Evolutionary conservation across 2,329 filamentous ascomycete species (phyloP), one percentile per base, ranked within the genome.

Genomic region (Verruconis gallopava): DNA sequence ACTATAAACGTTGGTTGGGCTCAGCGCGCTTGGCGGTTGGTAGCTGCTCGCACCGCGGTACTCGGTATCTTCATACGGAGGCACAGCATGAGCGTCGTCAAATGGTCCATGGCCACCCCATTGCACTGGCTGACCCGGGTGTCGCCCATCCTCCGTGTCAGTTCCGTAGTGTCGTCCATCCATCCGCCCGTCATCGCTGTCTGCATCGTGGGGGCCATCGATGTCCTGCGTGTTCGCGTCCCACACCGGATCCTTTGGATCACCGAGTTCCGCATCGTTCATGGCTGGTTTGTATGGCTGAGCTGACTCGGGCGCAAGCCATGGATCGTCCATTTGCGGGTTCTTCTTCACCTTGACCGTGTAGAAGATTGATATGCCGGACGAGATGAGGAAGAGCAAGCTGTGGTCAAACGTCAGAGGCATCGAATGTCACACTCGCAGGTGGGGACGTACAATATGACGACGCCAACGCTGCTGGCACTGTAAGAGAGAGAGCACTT

Each of bases 401-500:
- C 71, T 73, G 44, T 21, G 21, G 12, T 1, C 18, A 4, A 9
- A 41, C 45, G 43, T 36, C 40, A n/a, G 9, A 30, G 6, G 25
- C 21, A 19, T 18, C 3, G 21, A 19, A 46, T 36, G 14, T 20
- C 9, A 39, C 35, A 12, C n/a, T 17, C 25, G n/a, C 9, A 30
- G 37, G 20, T 19, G 32, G 14, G 21, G 18, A 59, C 67, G 41
- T 61, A 74, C 72, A 69, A 76, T 44, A 77, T 63, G 20, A 76
- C 58, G 21, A 73, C 68, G 4, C 70, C 73, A 21, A 77, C 60
- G 11, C 73, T 70, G 14, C 71, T 67, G 3, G 67, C 67, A 2
- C 68, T 71, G 40, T 69, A 69, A 54, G 68, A 72, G 43, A 77
- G 56, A 3, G 65, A 67, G 61, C 75, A 79, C 52, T 73, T 76